Evolutionary conservation across 805 yeast genomes (phyloP).

Genomic region (Candida glaebosa): DNA sequence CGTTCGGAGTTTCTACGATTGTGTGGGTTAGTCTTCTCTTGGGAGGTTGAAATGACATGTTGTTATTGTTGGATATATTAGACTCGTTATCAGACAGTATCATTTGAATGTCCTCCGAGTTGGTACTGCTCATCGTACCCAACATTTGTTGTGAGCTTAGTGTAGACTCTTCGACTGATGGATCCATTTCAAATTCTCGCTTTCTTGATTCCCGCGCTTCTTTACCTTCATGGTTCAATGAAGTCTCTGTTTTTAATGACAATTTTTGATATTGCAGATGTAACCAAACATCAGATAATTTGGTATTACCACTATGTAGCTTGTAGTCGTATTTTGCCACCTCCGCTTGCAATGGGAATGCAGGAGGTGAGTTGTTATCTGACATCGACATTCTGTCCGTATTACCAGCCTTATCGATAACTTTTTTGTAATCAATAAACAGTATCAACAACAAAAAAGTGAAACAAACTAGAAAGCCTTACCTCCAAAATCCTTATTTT

Average conservation of each 20-base stretch:
- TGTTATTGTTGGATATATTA: constrained; percentile 5
- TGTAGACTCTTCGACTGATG: neutral
- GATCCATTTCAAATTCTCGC: constrained; percentile 4
- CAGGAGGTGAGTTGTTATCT: constrained; percentile 20
- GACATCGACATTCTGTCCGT: neutral
- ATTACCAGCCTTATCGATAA: neutral
- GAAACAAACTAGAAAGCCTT: too few species aligned
- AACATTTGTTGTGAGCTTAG: constrained; percentile 8
- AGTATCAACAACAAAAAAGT: too few species aligned
- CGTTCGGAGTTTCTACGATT: neutral
- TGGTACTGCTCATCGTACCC: constrained; percentile 8
- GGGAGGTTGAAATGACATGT: constrained; percentile 28
- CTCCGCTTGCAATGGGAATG: constrained; percentile 30
- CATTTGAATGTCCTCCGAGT: constrained; percentile 32
- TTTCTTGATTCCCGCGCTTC: constrained; percentile 4
- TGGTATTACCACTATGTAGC: constrained; percentile 26
- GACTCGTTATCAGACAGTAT: constrained; percentile 31
- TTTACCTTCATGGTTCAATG: constrained; percentile 1
- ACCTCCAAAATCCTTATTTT: too few species aligned
- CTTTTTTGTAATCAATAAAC: too few species aligned
- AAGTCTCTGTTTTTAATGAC: constrained; percentile 11
- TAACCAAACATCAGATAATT: constrained; percentile 30
- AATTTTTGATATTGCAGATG: constrained; percentile 25
- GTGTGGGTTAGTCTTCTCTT: constrained; percentile 29
- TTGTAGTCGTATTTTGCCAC: constrained; percentile 29